Percentiles rank a stretch among this genome's conserved stretches.
Evolutionary conservation across 225 moss, liverwort and hornwort species (phyloP).

Genomic region (Physcomitrium patens): DNA sequence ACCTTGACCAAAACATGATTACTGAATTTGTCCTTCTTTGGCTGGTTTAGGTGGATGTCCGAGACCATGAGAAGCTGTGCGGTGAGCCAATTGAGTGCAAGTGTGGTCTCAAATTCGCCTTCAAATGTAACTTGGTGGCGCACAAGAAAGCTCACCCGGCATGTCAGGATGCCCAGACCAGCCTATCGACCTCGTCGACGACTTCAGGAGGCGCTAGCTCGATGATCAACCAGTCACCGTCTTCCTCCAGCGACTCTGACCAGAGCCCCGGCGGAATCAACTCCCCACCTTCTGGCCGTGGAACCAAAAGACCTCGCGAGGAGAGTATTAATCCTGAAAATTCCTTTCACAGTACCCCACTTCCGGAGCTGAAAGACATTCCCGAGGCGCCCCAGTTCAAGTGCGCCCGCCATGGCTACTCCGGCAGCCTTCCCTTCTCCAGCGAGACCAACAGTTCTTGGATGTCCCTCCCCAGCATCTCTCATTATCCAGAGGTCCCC

Average conservation of each 20-base stretch:
- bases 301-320: constrained; percentile 31
- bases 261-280: neutral
- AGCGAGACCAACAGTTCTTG: no score
- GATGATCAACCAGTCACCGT: constrained; percentile 25
- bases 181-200: constrained; percentile 22
- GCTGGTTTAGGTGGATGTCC: constrained; percentile 51
- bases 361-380: constrained; percentile 45
- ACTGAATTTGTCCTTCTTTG: no score
- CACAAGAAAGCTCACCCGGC: constrained; percentile 85
- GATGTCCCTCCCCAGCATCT: neutral
- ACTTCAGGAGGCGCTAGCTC: constrained; percentile 13
- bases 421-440: neutral
- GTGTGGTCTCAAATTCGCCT: constrained; percentile 83
- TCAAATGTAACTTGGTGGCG: constrained; percentile 84
- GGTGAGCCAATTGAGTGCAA: constrained; percentile 83
- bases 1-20: no score
- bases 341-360: constrained; percentile 16
- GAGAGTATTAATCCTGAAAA: constrained; percentile 11
- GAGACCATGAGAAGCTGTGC: constrained; percentile 83
- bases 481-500: constrained; percentile 34
- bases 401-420: constrained; percentile 39
- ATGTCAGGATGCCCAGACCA: constrained; percentile 51
- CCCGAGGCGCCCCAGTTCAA: constrained; percentile 54
- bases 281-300: constrained; percentile 22
- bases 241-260: constrained; percentile 42